Base-by-base conservation (phyloP, 1,284 basidiomycete genomes). In the Hypsizygus ulmarius region DNA sequence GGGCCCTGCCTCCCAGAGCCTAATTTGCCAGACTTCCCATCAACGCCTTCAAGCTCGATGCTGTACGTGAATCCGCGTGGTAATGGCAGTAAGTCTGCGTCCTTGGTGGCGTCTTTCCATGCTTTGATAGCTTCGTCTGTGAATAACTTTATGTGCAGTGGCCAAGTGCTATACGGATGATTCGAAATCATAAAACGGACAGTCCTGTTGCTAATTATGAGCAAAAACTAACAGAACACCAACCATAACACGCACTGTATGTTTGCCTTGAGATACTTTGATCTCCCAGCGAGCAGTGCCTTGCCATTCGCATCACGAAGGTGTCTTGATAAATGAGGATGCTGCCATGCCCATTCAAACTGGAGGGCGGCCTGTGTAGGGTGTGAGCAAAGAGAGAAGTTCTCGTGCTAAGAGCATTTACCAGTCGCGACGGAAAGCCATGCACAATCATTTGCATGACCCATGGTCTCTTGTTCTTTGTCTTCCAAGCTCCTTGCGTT, bases 341-440 rank as follows among this genome's bases (percentile, higher is more conserved):
- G 84, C 61, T 93, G 90, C 92, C 92, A 95, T 12, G 91, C 91
- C 90, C 91, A 94, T 69, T 95, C 92, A 60, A 93, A 94, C 67
- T 93, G 80, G 2, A 94, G 72, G 0, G 93, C 92, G 0, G 89
- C 81, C 72, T 75, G 30, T 1, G 48, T 16, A 33, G 15, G 14
- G n/a, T 12, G 18, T 38, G n/a, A 11, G 27, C 18, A 16, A 51
- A 38, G 34, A 35, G 14, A 34, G 37, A 28, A 33, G 9, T 9
- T 41, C 41, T 21, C 36, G 7, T 48, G 36, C 34, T 34, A 28
- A 37, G 28, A 39, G 29, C 32, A 32, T 66, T 38, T 51, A 73
- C 74, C 16, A 93, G 73, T 63, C 86, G 87, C 49, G 88, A 92
- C 0, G 91, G 90, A 62, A 96, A 95, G 4, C 91, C 91, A 60